Percentiles rank a stretch among this genome's conserved stretches.
Evolutionary conservation across 257 asterid species (phyloP).

Genomic region (Gynochthodes officinalis): DNA sequence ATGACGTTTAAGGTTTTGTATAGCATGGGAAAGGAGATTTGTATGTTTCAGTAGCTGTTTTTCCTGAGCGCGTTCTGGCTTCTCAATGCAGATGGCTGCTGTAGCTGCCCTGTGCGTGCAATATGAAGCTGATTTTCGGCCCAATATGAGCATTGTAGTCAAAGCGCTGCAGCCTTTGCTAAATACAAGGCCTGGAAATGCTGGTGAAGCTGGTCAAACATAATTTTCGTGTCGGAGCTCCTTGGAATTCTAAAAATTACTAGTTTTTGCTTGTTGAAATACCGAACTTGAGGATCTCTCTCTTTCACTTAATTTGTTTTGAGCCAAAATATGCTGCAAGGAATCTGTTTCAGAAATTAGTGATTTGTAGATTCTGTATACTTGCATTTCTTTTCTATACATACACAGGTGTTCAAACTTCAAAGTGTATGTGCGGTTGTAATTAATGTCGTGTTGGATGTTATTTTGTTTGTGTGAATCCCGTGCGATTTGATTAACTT

Average conservation of each 20-base stretch:
- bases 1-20: not conserved
- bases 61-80: constrained; percentile 1
- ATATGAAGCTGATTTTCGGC: constrained; percentile 40
- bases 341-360: not conserved
- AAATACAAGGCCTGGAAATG: constrained; percentile 27
- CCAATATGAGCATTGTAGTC: constrained; percentile 43
- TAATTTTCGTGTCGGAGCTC: not conserved
- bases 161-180: constrained; percentile 37
- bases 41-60: not conserved
- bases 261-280: constrained; percentile 1
- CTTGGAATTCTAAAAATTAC: not conserved
- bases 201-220: constrained; percentile 20
- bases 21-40: not conserved
- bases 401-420: too few species aligned
- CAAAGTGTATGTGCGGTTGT: constrained; percentile 5
- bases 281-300: not conserved
- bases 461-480: too few species aligned
- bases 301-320: not conserved
- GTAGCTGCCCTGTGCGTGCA: constrained; percentile 48
- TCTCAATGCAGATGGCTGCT: constrained; percentile 46
- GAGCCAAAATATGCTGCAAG: not conserved
- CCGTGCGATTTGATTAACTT: too few species aligned
- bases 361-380: not conserved
- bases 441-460: not conserved
- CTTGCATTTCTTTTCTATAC: not conserved